Evolutionary conservation across 192 early-diverging fungal species (phyloP).

Genomic region (Gaertneriomyces sp.): DNA sequence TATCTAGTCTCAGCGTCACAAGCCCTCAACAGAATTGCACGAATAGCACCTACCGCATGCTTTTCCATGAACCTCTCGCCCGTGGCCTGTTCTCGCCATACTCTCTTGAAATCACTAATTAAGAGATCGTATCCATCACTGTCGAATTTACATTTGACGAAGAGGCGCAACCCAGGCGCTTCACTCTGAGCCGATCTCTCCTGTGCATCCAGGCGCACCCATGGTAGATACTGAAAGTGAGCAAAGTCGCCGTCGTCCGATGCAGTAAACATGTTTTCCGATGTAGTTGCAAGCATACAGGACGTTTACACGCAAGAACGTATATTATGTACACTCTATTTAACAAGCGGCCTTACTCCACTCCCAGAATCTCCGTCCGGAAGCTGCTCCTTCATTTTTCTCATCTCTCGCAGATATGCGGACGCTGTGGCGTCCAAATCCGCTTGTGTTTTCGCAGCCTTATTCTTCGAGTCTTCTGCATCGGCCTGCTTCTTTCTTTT

Average conservation of each 20-base stretch:
- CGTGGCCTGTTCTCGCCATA: conserved; percentile 17
- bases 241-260: no score
- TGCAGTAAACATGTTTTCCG: no score
- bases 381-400: conserved; percentile 38
- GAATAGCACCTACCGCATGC: not conserved
- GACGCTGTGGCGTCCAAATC: conserved; percentile 18
- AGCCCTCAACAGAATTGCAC: not conserved
- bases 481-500: conserved; percentile 7
- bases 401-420: conserved; percentile 30
- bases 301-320: no score
- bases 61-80: not conserved
- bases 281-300: no score
- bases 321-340: conserved; percentile 7
- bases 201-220: no score
- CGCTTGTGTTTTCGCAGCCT: not conserved
- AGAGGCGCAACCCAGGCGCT: not conserved
- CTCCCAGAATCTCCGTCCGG: conserved; percentile 24
- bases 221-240: no score
- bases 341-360: conserved; percentile 19
- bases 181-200: no score
- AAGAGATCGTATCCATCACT: conserved; percentile 8
- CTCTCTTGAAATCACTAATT: conserved; percentile 17
- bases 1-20: not conserved
- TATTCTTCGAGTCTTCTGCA: conserved; percentile 3
- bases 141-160: conserved; percentile 13